Evolutionary conservation across 371 early-diverging fungal species (phyloP), one percentile per base, ranked within the genome.

Genomic region (Dichotomocladium elegans): DNA sequence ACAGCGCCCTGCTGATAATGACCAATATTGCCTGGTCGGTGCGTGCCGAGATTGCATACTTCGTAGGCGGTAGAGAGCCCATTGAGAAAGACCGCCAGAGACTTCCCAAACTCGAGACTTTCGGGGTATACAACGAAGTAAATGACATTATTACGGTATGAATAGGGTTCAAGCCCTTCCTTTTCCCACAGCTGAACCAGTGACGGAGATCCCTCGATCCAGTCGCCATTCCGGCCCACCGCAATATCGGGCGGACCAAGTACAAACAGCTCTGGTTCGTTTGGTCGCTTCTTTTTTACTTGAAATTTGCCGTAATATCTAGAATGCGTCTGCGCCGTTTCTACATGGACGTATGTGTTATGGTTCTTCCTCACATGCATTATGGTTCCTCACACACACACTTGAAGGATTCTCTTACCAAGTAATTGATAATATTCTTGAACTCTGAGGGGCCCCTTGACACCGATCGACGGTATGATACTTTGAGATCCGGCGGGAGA

Each of bases 131-230:
- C 51, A 8, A 74, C 78, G 61, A 81, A 77, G 49, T 83, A 85
- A 4, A 49, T 56, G 22, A 85, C 60, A 15, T 68, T 69, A 53
- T 85, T 85, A 53, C 69, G 77, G 44, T 43, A 49, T 1, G 76
- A 79, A 35, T 77, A 81, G 0, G 85, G 85, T 40, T 81, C 82
- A 12, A 85, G 58, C 24, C 79, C 68, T 31, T 80, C 54, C 19
- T 81, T 82, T 33, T 83, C 83, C 85, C 85, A 85, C 53, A 80
- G 76, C 17, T 69, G 64, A 9, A 85, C 47, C 29, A 85, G 63
- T 3, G 70, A 65, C 1, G 80, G 71, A 0, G 81, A 72, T 5
- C 80, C 80, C 47, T 80, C 82, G 17, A 85, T 66, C 54, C 70
- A 71, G 14, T 82, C 79, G 5, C 79, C 80, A 15, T 80, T 71